phyloP scores from a whole-genome alignment of 1,284 basidiomycete genomes.

The Cutaneotrichosporon mucoides region DNA sequence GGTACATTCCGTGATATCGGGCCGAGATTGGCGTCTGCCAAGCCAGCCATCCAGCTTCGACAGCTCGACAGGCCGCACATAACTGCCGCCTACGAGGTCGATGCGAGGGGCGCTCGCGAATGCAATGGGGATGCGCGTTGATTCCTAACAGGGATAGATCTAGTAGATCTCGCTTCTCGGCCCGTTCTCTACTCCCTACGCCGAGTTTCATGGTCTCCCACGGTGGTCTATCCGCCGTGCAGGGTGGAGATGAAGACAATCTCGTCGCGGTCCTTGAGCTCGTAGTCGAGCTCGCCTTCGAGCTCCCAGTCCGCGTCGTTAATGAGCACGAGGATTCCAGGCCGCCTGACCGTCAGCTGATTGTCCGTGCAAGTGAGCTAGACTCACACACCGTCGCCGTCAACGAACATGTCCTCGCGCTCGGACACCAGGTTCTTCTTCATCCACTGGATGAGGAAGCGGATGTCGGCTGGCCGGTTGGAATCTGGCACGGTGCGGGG shows the following conservation, averaged over 20 bases:
- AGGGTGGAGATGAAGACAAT: conserved; percentile 94
- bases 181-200: too few relatives aligned
- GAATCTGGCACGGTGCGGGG: conserved; percentile 53
- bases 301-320: conserved; percentile 99
- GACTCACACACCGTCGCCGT: conserved; percentile 80
- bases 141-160: too few relatives aligned
- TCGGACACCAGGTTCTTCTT: conserved; percentile 75
- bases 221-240: conserved; percentile 67
- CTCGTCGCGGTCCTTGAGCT: conserved; percentile 74
- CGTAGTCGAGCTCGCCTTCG: conserved; percentile 88
- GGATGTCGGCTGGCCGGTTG: conserved; percentile 59
- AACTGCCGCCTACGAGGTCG: too few relatives aligned
- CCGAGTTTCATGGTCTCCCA: neutral
- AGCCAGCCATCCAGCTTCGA: too few relatives aligned
- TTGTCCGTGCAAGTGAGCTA: too few relatives aligned
- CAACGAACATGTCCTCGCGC: conserved; percentile 82
- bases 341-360: conserved; percentile 60
- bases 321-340: conserved; percentile 89
- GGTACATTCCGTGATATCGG: too few relatives aligned
- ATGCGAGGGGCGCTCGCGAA: too few relatives aligned
- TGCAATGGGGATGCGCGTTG: too few relatives aligned
- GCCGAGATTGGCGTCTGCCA: too few relatives aligned
- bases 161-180: too few relatives aligned
- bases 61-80: too few relatives aligned
- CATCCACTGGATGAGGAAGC: conserved; percentile 74